Conservation (phyloP, 306 rosid species). For the Hylodesmum podocarpum region DNA sequence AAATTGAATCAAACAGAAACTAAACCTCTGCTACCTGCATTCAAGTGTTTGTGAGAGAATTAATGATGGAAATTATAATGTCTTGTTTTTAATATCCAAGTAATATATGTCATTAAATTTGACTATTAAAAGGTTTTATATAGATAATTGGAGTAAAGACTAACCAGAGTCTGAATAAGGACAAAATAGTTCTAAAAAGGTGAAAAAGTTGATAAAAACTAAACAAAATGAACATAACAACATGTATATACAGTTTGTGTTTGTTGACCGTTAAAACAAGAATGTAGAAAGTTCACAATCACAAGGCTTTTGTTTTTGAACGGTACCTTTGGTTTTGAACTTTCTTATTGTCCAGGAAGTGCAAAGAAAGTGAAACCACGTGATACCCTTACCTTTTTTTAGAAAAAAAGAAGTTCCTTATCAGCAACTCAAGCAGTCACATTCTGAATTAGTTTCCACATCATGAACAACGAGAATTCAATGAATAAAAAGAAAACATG, state of each 20-base stretch:
- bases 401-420: constrained; percentile 21
- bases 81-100: not conserved
- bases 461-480: not conserved
- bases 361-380: constrained; percentile 20
- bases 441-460: constrained; percentile 16
- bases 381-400: constrained; percentile 27
- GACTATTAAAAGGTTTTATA: not conserved
- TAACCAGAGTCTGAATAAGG: not conserved
- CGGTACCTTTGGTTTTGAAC: not conserved
- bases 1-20: not conserved
- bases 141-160: not conserved
- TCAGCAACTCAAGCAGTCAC: constrained; percentile 16
- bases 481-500: not conserved
- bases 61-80: constrained; percentile 16
- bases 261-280: constrained; percentile 32
- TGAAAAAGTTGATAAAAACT: not conserved
- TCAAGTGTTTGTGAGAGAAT: constrained; percentile 7
- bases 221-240: not conserved
- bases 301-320: constrained; percentile 30
- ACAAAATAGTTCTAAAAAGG: not conserved
- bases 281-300: constrained; percentile 39
- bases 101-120: not conserved
- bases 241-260: constrained; percentile 1
- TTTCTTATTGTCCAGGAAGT: constrained; percentile 16
- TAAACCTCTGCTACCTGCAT: constrained; percentile 29